Evolutionary conservation across 345 rosid genomes (phyloP), one percentile per base, ranked within the genome.

Genomic region (Carallia pectinifolia): DNA sequence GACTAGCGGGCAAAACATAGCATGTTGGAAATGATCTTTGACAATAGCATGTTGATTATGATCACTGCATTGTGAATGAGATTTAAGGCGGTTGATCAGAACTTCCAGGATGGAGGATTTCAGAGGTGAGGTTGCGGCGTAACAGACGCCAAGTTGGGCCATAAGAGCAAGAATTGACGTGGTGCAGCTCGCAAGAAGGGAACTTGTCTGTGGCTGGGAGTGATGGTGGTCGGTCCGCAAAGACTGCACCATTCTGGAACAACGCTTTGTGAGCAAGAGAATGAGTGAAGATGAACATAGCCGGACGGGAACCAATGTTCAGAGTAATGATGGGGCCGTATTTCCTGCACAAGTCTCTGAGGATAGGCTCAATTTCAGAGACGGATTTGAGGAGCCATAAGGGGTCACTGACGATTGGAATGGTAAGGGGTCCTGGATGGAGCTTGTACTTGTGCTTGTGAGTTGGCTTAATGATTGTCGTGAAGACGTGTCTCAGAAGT

Each of bases 61-160:
- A 6, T 77, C 69, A n/a, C 76, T 58, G 4, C 40, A 55, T 16
- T 61, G 52, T 2, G 67, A 37, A 5, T 29, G 9, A 62, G 68
- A 64, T 3, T 23, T 7, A 15, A 79, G 40, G 10, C 47, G 4
- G 6, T 71, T 44, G 4, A 66, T 19, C 13, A 85, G 79, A 53
- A 77, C 83, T 39, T 81, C 74, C 1, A 83, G 82, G 82, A 5
- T 83, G 87, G 62, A 83, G 85, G 58, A 85, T 75, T 65, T 81
- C 84, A 0, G 87, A 67, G 0, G 84, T 81, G 59, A 85, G 83
- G 30, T 85, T 85, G 6, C 87, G 82, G 27, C 87, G 81, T 6
- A 83, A 71, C 6, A 66, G 62, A 48, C 87, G 56, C 87, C 89
- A 85, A n/a, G 73, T 83, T 37, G 84, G 75, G 3, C 85, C 87